A percentile compares a stretch with the other conserved stretches of the same genome.
Evolutionary conservation across 208 protist genomes (phyloP).

Genomic region (Acanthamoeba healyi): DNA sequence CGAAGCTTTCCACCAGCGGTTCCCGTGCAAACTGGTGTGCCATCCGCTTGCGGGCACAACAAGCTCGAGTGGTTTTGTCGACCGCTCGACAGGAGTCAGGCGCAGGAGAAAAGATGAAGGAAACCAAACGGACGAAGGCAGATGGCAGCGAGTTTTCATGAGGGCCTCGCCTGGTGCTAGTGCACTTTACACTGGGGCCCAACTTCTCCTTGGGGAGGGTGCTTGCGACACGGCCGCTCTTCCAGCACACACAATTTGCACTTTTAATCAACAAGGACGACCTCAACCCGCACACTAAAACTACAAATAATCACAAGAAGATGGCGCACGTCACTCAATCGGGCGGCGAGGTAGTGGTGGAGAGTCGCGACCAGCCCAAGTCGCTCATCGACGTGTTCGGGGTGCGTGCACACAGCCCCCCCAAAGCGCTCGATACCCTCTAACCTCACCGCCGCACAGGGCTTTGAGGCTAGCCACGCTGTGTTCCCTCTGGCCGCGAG

Average conservation of each 20-base stretch:
- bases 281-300: background rate
- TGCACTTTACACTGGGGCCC: background rate
- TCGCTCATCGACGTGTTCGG: background rate
- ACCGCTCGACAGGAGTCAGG: too few relatives aligned
- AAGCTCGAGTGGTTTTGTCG: too few relatives aligned
- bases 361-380: constrained; percentile 45
- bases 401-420: background rate
- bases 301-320: background rate
- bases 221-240: too few relatives aligned
- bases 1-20: background rate
- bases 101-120: background rate
- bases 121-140: background rate
- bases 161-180: background rate
- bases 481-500: background rate
- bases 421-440: background rate
- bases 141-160: constrained; percentile 19
- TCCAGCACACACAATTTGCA: background rate
- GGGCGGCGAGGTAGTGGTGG: background rate
- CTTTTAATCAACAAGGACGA: background rate
- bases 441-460: background rate
- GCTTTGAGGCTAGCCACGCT: constrained; percentile 47
- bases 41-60: background rate
- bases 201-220: background rate
- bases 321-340: constrained; percentile 34
- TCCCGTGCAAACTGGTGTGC: background rate